These are phyloP conservation scores for Solanum tarijense DNA, from an alignment of 257 asterid species.

Conservation along the genomic window DNA sequence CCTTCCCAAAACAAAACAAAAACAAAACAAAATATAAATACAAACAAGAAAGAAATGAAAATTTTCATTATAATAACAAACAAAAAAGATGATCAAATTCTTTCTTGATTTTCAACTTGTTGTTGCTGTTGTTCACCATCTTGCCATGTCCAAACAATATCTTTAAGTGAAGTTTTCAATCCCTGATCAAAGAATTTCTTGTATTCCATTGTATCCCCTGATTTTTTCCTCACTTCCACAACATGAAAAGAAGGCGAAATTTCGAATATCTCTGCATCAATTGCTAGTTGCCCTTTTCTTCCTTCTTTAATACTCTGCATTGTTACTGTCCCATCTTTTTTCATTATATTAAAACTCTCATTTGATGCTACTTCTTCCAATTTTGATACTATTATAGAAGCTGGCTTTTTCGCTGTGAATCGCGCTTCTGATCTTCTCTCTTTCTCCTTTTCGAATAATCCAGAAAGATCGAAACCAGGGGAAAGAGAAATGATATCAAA, in stretches of 20 bases:
- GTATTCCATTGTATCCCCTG: conserved; percentile 84
- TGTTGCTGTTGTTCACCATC: conserved; percentile 20
- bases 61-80: not conserved
- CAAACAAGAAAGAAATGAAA: not conserved
- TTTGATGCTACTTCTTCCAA: conserved; percentile 57
- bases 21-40: not conserved
- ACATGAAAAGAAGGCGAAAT: conserved; percentile 81
- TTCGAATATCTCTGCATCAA: conserved; percentile 83
- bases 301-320: conserved; percentile 56
- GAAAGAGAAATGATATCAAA: conserved; percentile 81
- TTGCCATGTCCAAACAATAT: conserved; percentile 57
- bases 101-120: conserved; percentile 3
- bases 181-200: conserved; percentile 58
- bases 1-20: not conserved
- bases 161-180: conserved; percentile 80
- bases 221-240: conserved; percentile 71
- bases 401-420: conserved; percentile 55
- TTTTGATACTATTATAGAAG: conserved; percentile 44
- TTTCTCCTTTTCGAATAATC: conserved; percentile 44
- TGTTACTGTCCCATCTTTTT: conserved; percentile 52
- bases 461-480: conserved; percentile 66
- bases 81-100: not conserved
- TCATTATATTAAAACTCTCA: conserved; percentile 54
- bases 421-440: conserved; percentile 24
- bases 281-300: conserved; percentile 58